These are phyloP conservation scores for Nakaseomyces delphensis DNA, from an alignment of 1,139 yeast genomes.

Conservation along the genomic window DNA sequence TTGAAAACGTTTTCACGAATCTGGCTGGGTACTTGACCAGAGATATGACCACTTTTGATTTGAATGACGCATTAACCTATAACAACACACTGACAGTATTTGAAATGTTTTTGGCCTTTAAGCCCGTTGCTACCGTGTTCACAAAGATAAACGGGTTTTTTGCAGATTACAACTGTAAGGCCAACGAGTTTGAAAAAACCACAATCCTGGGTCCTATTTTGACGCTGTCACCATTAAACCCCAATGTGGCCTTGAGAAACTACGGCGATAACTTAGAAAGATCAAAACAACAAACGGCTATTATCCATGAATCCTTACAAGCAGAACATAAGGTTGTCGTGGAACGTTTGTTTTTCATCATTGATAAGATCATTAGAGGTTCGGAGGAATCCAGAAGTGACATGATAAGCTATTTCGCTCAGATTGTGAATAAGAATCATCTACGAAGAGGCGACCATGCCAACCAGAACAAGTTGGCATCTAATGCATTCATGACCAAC, in stretches of 20 bases:
- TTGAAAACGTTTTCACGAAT: constrained; percentile 48
- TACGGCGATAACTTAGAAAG: constrained; percentile 38
- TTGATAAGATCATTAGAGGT: constrained; percentile 72
- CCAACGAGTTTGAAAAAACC: constrained; percentile 48
- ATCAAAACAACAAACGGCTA: constrained; percentile 34
- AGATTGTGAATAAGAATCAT: constrained; percentile 69
- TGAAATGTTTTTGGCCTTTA: constrained; percentile 53
- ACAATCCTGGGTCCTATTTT: constrained; percentile 74
- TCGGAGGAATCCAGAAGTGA: constrained; percentile 54
- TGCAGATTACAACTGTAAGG: constrained; percentile 29
- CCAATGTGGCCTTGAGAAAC: constrained; percentile 41
- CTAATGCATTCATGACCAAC: constrained; percentile 80
- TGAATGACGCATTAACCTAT: constrained; percentile 43
- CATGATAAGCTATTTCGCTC: constrained; percentile 60
- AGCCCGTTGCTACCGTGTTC: constrained; percentile 53
- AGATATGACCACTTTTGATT: constrained; percentile 29
- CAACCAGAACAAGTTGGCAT: constrained; percentile 53
- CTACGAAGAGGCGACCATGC: constrained; percentile 83
- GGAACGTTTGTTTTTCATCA: constrained; percentile 56
- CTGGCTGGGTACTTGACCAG: constrained; percentile 28
- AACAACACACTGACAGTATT: constrained; percentile 45
- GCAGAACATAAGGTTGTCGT: constrained; percentile 49
- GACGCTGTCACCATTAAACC: constrained; percentile 62
- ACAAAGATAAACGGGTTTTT: constrained; percentile 50
- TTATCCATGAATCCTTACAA: constrained; percentile 49